A percentile compares a stretch with the other conserved stretches of the same genome.
These are phyloP conservation scores for Debaryomyces coudertii DNA, from an alignment of 1,139 yeast species.

Conservation along the genomic window DNA sequence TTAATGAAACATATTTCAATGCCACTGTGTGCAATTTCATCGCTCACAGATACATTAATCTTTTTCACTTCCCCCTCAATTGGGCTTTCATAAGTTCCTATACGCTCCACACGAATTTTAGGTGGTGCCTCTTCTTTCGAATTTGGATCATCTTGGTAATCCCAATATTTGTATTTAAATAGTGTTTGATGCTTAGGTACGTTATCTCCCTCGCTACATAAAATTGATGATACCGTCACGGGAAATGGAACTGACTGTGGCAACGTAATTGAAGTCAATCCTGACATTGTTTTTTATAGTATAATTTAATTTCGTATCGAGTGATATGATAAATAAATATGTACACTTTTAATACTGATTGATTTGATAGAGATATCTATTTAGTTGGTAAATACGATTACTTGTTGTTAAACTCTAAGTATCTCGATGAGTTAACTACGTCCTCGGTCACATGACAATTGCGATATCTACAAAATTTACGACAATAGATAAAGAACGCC, in stretches of 20 bases:
- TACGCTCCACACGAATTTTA: slow-evolving; percentile 57
- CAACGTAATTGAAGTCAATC: slow-evolving; percentile 38
- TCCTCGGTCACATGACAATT: slow-evolving; percentile 3
- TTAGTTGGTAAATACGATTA: background rate
- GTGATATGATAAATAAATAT: background rate
- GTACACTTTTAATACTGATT: slow-evolving; percentile 1
- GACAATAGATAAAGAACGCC: slow-evolving; percentile 3
- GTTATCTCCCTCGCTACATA: slow-evolving; percentile 46
- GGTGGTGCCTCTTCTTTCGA: slow-evolving; percentile 47
- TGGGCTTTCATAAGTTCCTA: slow-evolving; percentile 81
- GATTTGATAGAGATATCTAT: background rate
- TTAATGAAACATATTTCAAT: slow-evolving; percentile 56
- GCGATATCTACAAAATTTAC: slow-evolving; percentile 3
- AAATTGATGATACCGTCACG: slow-evolving; percentile 59
- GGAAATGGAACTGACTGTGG: slow-evolving; percentile 72
- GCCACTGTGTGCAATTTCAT: slow-evolving; percentile 57
- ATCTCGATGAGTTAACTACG: slow-evolving; percentile 5
- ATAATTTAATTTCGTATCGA: background rate
- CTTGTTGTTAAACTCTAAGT: slow-evolving; percentile 2
- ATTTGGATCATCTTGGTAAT: slow-evolving; percentile 62
- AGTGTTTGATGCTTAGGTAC: slow-evolving; percentile 59
- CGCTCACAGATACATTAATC: slow-evolving; percentile 57
- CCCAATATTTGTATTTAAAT: slow-evolving; percentile 68
- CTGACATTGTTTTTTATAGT: slow-evolving; percentile 25
- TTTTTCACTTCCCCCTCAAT: slow-evolving; percentile 67